Evolutionary conservation across 257 asterid genomes (phyloP).

Genomic region (Solanum chiquidenum): DNA sequence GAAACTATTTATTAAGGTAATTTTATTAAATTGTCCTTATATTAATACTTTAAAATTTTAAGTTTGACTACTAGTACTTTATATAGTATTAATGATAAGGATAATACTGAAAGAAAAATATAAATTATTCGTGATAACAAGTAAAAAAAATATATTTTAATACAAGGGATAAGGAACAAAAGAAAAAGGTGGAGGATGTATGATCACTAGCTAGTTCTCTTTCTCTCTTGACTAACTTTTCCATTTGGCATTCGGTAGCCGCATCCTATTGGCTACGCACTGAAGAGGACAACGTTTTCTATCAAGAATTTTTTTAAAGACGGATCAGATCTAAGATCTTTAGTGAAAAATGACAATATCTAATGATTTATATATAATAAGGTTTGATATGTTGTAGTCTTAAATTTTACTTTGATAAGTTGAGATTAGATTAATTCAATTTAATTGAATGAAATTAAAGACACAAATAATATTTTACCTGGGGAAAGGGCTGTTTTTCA

Average conservation of each 20-base stretch:
- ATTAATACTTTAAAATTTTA: neutral
- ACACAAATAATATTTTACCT: conserved; percentile 17
- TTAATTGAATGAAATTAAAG: neutral
- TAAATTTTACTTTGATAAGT: neutral
- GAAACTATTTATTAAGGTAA: neutral
- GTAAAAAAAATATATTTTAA: no score
- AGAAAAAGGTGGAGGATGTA: neutral
- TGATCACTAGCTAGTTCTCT: neutral
- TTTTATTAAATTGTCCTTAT: neutral
- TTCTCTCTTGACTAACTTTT: neutral
- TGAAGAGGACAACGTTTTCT: neutral
- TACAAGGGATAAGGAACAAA: neutral
- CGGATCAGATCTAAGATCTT: neutral
- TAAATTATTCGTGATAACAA: neutral
- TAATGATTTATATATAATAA: neutral
- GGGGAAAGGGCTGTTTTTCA: conserved; percentile 59
- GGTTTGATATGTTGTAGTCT: neutral
- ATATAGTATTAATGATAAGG: neutral
- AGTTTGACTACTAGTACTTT: neutral
- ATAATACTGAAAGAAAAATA: neutral
- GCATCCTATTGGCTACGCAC: neutral
- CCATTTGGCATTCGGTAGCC: neutral
- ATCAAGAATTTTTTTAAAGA: neutral
- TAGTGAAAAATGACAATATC: neutral
- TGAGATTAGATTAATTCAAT: neutral